A percentile compares a stretch with the other conserved stretches of the same genome.
phyloP scores from a whole-genome alignment of 768 basidiomycete species.

The Suillus spraguei region DNA sequence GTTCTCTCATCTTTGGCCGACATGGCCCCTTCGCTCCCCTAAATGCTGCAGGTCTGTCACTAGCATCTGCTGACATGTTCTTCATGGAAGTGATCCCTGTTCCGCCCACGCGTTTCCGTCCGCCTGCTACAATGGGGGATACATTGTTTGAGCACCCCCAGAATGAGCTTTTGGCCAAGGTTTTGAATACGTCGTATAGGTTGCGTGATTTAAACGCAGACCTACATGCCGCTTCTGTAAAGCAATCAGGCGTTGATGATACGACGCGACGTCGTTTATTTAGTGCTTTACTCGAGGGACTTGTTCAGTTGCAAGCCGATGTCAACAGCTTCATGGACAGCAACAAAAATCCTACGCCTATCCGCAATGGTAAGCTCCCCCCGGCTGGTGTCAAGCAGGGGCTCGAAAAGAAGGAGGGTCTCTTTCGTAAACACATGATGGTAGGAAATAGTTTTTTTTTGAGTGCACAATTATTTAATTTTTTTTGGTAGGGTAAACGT shows the following conservation, averaged over 20 bases:
- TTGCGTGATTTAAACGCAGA: constrained; percentile 76
- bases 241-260: constrained; percentile 56
- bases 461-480: constrained; percentile 7
- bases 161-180: constrained; percentile 83
- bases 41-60: constrained; percentile 58
- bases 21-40: constrained; percentile 83
- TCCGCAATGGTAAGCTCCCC: constrained; percentile 86
- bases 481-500: constrained; percentile 80
- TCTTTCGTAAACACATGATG: constrained; percentile 99
- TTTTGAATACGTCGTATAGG: constrained; percentile 79
- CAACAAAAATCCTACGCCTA: constrained; percentile 87
- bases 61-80: constrained; percentile 92
- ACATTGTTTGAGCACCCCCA: constrained; percentile 95
- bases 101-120: constrained; percentile 94
- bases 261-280: constrained; percentile 56
- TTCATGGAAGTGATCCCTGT: constrained; percentile 94
- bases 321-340: constrained; percentile 98
- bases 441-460: constrained; percentile 42
- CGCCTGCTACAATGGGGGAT: constrained; percentile 89
- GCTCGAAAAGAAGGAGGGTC: constrained; percentile 97
- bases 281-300: constrained; percentile 69
- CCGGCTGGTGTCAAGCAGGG: constrained; percentile 95
- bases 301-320: constrained; percentile 90
- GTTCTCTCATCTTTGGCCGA: constrained; percentile 87
- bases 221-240: constrained; percentile 61